These are phyloP conservation scores for Mortierella sp. DNA, from an alignment of 371 early-diverging fungal species.

Conservation along the genomic window DNA sequence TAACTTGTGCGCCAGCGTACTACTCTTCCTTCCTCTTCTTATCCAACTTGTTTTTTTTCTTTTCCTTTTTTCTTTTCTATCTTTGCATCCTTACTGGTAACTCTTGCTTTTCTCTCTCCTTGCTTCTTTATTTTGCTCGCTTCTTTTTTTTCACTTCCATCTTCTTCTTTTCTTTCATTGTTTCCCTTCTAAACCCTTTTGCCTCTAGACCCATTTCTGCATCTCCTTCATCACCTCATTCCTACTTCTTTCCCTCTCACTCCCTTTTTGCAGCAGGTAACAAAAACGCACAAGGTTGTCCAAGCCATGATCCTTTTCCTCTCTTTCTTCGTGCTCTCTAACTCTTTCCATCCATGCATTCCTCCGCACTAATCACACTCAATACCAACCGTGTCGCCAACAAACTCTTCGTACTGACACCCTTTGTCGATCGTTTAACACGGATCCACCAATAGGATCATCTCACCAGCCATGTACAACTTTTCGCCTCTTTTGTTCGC, in stretches of 20 bases:
- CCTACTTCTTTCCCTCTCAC: not conserved
- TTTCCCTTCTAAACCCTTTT: constrained; percentile 3
- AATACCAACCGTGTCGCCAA: not conserved
- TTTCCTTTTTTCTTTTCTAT: not conserved
- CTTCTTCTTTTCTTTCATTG: not conserved
- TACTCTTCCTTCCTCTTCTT: too few relatives aligned
- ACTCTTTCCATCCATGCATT: not conserved
- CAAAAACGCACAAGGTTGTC: too few relatives aligned
- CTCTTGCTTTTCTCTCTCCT: not conserved
- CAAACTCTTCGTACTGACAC: not conserved
- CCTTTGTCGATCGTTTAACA: not conserved
- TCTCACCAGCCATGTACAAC: not conserved
- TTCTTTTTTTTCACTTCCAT: not conserved
- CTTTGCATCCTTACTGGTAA: not conserved
- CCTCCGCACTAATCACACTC: not conserved
- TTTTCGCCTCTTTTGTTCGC: constrained; percentile 12
- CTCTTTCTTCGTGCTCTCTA: not conserved
- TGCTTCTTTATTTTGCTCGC: not conserved
- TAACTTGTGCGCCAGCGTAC: not conserved
- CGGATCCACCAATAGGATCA: not conserved
- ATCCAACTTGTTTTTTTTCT: not conserved
- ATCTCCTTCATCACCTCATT: not conserved
- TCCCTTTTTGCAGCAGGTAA: not conserved
- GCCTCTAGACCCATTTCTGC: constrained; percentile 4
- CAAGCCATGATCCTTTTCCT: not conserved